These are phyloP conservation scores for Coniferiporia sulphurascens DNA, from an alignment of 1,284 basidiomycete genomes.

Conservation along the genomic window DNA sequence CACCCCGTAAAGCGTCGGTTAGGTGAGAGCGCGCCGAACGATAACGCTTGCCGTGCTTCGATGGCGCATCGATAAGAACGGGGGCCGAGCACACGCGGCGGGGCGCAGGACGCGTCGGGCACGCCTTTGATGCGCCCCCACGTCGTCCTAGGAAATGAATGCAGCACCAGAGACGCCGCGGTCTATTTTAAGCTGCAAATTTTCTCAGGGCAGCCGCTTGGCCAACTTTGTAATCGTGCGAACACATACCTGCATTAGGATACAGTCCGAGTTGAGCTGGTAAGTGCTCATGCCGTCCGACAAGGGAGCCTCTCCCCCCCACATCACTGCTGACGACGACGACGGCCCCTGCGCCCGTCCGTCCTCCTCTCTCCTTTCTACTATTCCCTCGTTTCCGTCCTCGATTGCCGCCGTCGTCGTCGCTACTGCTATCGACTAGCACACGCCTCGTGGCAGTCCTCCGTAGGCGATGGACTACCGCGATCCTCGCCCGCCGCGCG, in stretches of 20 bases:
- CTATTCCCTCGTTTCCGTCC: background rate
- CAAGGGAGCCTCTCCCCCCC: background rate
- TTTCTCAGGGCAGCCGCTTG: background rate
- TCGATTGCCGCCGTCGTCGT: background rate
- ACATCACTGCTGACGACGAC: background rate
- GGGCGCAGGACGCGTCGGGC: background rate
- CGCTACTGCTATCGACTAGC: background rate
- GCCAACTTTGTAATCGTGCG: background rate
- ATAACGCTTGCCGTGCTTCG: background rate
- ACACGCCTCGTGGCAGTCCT: conserved; percentile 4
- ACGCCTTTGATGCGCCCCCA: background rate
- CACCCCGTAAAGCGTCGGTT: background rate
- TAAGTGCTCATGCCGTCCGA: background rate
- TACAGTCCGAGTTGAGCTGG: background rate
- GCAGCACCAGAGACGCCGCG: background rate
- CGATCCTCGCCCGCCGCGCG: conserved; percentile 37
- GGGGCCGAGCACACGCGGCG: background rate
- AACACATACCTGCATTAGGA: background rate
- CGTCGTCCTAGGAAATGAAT: background rate
- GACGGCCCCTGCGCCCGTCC: background rate
- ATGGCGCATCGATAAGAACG: background rate
- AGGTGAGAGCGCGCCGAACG: background rate
- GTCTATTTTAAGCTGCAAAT: background rate
- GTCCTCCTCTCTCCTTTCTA: background rate
- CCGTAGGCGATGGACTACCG: conserved; percentile 29